These are phyloP conservation scores for Neurospora intermedia DNA, from an alignment of 495 filamentous ascomycete species.

Conservation along the genomic window DNA sequence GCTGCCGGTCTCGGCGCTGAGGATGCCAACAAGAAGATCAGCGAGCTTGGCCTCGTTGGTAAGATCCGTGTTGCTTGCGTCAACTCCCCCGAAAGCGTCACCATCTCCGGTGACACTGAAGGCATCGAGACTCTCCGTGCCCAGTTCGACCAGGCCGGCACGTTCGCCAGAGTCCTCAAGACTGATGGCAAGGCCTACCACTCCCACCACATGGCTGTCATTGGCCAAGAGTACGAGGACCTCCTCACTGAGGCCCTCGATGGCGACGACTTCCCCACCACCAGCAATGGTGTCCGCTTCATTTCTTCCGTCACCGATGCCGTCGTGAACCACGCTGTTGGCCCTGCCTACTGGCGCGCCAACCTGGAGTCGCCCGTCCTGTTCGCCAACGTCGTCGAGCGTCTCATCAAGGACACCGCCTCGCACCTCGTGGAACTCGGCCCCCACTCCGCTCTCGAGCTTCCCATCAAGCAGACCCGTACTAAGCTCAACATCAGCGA, in stretches of 20 bases:
- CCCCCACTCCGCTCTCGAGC: conserved; percentile 44
- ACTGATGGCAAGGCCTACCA: conserved; percentile 32
- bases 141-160: conserved; percentile 19
- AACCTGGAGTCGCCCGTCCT: conserved; percentile 37
- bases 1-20: conserved; percentile 26
- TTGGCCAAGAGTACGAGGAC: conserved; percentile 28
- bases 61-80: conserved; percentile 30
- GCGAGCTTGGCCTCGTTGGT: conserved; percentile 3
- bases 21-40: conserved; percentile 15
- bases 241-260: conserved; percentile 9
- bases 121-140: conserved; percentile 24
- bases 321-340: conserved; percentile 12
- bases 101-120: conserved; percentile 29
- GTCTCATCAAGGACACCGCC: conserved; percentile 3
- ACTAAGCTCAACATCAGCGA: conserved; percentile 8
- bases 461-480: conserved; percentile 38
- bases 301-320: conserved; percentile 22
- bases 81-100: conserved; percentile 37
- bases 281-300: conserved; percentile 20
- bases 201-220: conserved; percentile 26
- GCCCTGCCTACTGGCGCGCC: conserved; percentile 29
- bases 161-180: conserved; percentile 36
- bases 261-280: conserved; percentile 24
- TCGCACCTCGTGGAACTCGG: conserved; percentile 43
- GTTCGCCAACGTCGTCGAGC: conserved; percentile 29